phyloP scores from a whole-genome alignment of 768 basidiomycete species.

The Boletus rufocinnamomeus region DNA sequence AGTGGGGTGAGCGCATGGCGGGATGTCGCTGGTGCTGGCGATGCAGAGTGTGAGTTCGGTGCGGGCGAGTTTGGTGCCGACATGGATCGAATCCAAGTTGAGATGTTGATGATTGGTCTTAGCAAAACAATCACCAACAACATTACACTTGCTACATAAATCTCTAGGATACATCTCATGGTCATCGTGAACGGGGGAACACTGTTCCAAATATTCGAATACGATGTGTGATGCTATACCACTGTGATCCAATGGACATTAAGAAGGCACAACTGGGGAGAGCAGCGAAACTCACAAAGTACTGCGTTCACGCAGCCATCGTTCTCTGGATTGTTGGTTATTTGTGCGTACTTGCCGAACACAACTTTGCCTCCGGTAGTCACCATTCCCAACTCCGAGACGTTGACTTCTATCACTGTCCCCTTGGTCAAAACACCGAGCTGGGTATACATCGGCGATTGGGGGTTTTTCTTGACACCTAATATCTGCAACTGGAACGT shows the following conservation, averaged over 20 bases:
- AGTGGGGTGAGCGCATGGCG: conserved; percentile 53
- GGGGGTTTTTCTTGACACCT: conserved; percentile 99
- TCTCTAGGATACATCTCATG: conserved; percentile 18
- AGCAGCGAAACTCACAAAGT: conserved; percentile 60
- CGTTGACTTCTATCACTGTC: conserved; percentile 97
- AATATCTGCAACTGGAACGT: conserved; percentile 98
- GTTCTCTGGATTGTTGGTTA: conserved; percentile 94
- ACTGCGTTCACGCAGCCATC: conserved; percentile 97
- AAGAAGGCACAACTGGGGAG: not conserved
- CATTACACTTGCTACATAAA: conserved; percentile 10
- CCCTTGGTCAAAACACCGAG: conserved; percentile 98
- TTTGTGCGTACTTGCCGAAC: conserved; percentile 90
- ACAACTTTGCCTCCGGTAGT: conserved; percentile 96
- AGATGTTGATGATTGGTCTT: not conserved
- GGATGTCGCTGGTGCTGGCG: conserved; percentile 32
- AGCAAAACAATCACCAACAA: conserved; percentile 29
- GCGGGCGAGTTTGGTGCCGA: conserved; percentile 33
- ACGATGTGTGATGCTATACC: conserved; percentile 21
- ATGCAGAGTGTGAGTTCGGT: conserved; percentile 32
- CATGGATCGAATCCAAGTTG: conserved; percentile 23
- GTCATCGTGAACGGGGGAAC: too few relatives aligned
- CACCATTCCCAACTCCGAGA: conserved; percentile 97
- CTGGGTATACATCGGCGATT: conserved; percentile 97
- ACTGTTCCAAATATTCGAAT: not conserved
- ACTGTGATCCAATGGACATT: conserved; percentile 20